Percentiles rank a stretch among this genome's conserved stretches.
Conservation (phyloP, 495 filamentous ascomycete genomes). For the Copromyces sp. region DNA sequence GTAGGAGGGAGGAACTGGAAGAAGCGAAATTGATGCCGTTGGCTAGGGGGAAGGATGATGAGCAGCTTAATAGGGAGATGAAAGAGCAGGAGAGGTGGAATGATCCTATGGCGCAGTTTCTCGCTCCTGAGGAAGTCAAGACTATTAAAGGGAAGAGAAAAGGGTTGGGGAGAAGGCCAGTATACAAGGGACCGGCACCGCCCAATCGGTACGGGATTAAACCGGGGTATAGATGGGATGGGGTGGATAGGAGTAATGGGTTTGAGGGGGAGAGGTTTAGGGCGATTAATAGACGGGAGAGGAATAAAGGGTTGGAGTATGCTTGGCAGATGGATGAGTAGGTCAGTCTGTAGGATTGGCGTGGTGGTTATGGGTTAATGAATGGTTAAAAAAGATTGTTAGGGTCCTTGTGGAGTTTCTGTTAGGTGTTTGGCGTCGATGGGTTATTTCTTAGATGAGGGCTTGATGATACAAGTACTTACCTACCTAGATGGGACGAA, state of each 20-base stretch:
- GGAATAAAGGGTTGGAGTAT: slow-evolving; percentile 73
- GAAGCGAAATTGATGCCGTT: slow-evolving; percentile 74
- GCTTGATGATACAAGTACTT: no score
- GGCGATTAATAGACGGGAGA: slow-evolving; percentile 63
- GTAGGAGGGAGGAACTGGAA: slow-evolving; percentile 48
- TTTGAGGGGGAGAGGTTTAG: slow-evolving; percentile 94
- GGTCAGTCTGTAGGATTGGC: neutral
- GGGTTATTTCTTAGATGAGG: no score
- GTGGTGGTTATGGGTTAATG: neutral
- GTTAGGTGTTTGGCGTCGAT: no score
- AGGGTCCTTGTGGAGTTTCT: no score
- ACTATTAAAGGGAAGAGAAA: slow-evolving; percentile 29
- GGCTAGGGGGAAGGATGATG: slow-evolving; percentile 72
- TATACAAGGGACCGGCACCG: slow-evolving; percentile 68
- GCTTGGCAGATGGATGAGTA: slow-evolving; percentile 93
- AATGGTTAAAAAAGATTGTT: no score
- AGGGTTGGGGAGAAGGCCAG: slow-evolving; percentile 46
- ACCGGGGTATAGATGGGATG: slow-evolving; percentile 93
- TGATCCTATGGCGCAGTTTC: slow-evolving; percentile 80
- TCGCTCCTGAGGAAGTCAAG: slow-evolving; percentile 40
- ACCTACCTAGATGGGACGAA: no score
- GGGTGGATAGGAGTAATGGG: slow-evolving; percentile 87
- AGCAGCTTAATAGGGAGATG: slow-evolving; percentile 72
- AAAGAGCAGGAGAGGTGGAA: slow-evolving; percentile 72
- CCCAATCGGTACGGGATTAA: slow-evolving; percentile 93